phyloP scores from a whole-genome alignment of 176 grass and related monocot species.

The Tuctoria greenei region DNA sequence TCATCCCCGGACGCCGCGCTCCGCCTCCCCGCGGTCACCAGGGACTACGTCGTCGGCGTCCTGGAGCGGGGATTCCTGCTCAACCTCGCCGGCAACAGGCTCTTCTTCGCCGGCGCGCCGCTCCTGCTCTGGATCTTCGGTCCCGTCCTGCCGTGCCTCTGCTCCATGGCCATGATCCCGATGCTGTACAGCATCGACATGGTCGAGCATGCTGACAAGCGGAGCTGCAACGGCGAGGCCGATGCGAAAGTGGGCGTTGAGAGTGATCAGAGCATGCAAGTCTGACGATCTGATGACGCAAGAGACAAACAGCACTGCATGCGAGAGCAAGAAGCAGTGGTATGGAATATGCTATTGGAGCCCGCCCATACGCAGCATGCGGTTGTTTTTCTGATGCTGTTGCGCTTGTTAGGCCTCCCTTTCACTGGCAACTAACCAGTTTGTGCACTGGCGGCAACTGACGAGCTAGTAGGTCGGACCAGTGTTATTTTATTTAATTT shows the following conservation, averaged over 20 bases:
- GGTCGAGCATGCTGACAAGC: slow-evolving; percentile 21
- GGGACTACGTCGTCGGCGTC: slow-evolving; percentile 53
- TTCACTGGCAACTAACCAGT: slow-evolving; percentile 12
- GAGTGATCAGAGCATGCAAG: slow-evolving; percentile 30
- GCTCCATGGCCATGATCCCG: slow-evolving; percentile 46
- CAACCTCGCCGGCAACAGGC: slow-evolving; percentile 62
- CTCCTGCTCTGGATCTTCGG: slow-evolving; percentile 83
- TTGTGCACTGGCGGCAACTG: background rate
- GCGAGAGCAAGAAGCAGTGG: background rate
- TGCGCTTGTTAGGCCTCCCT: background rate
- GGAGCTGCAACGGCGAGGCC: slow-evolving; percentile 3
- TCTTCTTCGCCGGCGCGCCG: slow-evolving; percentile 64
- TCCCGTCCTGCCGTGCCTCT: slow-evolving; percentile 56
- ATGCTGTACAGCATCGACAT: slow-evolving; percentile 65
- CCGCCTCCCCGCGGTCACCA: slow-evolving; percentile 21
- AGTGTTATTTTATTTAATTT: background rate
- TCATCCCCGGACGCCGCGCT: background rate
- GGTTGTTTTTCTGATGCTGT: background rate
- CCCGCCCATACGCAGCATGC: background rate
- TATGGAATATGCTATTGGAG: slow-evolving; percentile 7
- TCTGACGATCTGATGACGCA: background rate
- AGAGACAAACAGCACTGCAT: background rate
- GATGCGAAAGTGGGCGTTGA: background rate
- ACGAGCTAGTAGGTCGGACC: slow-evolving; percentile 4
- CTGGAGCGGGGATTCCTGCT: slow-evolving; percentile 49